Base-by-base conservation (phyloP, 2,329 filamentous ascomycete species). In the Penicillium fuscoglaucum region DNA sequence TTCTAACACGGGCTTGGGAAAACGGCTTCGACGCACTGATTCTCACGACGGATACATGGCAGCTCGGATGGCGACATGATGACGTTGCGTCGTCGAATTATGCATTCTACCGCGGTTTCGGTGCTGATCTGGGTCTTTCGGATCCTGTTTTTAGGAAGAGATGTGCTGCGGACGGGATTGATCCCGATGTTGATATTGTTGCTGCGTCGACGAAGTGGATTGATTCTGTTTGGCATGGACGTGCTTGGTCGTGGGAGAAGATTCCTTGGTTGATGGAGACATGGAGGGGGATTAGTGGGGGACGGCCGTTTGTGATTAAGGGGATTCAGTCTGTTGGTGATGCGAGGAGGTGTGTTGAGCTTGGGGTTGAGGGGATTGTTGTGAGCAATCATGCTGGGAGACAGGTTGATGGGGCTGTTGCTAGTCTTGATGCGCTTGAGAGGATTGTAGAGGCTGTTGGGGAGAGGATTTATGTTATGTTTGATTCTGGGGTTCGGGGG, bases 361-460 rank as follows among this genome's bases (percentile, higher is more conserved):
- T 80, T 13, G 87, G 86, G 0, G 83, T 84, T 3, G 84, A 90
- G 63, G 88, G 85, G 0, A 88, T 91, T 48, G 81, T 91, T 1
- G 78, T 91, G 1, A 84, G 82, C 15, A 91, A 91, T 64, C 89
- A 91, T 69, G 89, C 88, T 1, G 88, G 88, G 0, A 73, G 88
- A 21, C 84, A 87, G 70, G 82, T 87, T 2, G 85, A 87, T 63
- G 84, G 84, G 0, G 84, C 84, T 3, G 76, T 84, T 56, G 84
- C 80, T 13, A 84, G 80, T 66, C 70, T 87, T 51, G 85, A 87
- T 68, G 83, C 83, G 1, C 65, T 87, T 61, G 83, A 87, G 73
- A 82, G 80, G 58, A 87, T 87, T 57, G 80, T 79, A 2, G 74
- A 72, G 72, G 80, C 80, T 15, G 79, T 84, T 15, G 81, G 81